phyloP scores from a whole-genome alignment of 495 filamentous ascomycete species.

The Xylaria sp. region DNA sequence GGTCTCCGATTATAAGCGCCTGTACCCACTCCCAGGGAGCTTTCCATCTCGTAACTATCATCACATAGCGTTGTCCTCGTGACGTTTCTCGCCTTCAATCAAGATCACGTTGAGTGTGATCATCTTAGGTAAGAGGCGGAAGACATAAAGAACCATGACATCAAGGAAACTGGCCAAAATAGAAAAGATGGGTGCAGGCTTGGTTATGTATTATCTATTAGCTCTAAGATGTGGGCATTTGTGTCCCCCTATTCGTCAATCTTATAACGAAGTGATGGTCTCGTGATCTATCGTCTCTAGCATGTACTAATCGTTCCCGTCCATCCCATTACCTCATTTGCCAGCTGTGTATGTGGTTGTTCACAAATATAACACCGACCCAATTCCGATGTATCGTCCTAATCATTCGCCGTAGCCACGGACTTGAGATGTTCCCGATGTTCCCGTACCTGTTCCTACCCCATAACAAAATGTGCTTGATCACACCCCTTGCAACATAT shows the following conservation, averaged over 20 bases:
- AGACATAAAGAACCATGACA: neutral
- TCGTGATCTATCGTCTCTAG: slow-evolving; percentile 21
- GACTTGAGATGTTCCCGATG: neutral
- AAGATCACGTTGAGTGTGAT: neutral
- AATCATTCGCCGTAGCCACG: neutral
- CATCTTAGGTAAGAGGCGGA: slow-evolving; percentile 12
- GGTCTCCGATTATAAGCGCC: slow-evolving; percentile 20
- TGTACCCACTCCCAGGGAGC: slow-evolving; percentile 17
- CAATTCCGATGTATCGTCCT: neutral
- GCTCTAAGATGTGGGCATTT: neutral
- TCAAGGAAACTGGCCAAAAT: neutral
- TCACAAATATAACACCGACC: neutral
- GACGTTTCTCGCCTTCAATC: neutral
- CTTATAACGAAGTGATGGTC: neutral
- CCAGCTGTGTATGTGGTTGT: neutral
- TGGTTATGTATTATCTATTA: slow-evolving; percentile 17
- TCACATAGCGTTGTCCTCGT: slow-evolving; percentile 25
- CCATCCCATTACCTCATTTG: neutral
- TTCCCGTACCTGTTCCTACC: slow-evolving; percentile 1
- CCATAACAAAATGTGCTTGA: slow-evolving; percentile 2
- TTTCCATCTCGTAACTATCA: slow-evolving; percentile 39
- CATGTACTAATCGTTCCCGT: neutral
- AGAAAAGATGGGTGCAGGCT: neutral
- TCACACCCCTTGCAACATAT: neutral
- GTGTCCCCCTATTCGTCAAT: neutral